A percentile compares a stretch with the other conserved stretches of the same genome.
phyloP scores from a whole-genome alignment of 495 filamentous ascomycete genomes.

The Podospora conica region DNA sequence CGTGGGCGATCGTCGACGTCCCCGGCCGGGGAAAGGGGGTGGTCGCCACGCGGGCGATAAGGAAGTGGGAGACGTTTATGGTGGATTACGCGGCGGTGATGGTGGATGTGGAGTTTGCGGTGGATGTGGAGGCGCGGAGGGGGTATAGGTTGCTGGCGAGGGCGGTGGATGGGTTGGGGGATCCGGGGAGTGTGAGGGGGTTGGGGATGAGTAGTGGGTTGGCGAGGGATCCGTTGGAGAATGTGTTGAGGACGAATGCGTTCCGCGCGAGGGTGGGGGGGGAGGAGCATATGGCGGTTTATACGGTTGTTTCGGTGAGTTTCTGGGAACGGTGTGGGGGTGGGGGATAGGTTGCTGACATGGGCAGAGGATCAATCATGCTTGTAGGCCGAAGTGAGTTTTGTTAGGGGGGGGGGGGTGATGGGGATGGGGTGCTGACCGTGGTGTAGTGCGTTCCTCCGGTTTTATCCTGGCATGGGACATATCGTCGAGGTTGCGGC shows the following conservation, averaged over 20 bases:
- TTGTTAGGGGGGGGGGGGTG: background rate
- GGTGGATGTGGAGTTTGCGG: constrained; percentile 32
- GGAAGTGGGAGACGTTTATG: constrained; percentile 30
- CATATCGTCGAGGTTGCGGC: constrained; percentile 31
- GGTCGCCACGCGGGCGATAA: constrained; percentile 29
- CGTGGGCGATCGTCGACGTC: constrained; percentile 28
- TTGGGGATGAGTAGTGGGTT: constrained; percentile 29
- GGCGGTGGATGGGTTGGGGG: constrained; percentile 31
- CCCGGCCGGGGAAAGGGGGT: constrained; percentile 36
- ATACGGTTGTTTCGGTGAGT: constrained; percentile 33
- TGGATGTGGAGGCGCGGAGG: constrained; percentile 17
- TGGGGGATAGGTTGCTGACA: background rate
- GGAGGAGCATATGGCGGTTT: constrained; percentile 31
- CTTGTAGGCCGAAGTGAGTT: constrained; percentile 36
- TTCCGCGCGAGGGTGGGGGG: constrained; percentile 30
- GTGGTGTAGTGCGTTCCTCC: constrained; percentile 29
- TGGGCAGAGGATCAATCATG: constrained; percentile 32
- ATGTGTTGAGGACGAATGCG: constrained; percentile 36
- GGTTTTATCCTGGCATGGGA: constrained; percentile 25
- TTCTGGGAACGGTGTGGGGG: background rate
- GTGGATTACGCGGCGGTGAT: constrained; percentile 33
- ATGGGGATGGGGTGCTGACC: background rate
- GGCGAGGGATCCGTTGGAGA: constrained; percentile 33
- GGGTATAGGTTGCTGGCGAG: constrained; percentile 30
- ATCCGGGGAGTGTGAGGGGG: constrained; percentile 25